Base-by-base conservation (phyloP, 2,329 filamentous ascomycete genomes). In the Arthrobotrys musiformis region DNA sequence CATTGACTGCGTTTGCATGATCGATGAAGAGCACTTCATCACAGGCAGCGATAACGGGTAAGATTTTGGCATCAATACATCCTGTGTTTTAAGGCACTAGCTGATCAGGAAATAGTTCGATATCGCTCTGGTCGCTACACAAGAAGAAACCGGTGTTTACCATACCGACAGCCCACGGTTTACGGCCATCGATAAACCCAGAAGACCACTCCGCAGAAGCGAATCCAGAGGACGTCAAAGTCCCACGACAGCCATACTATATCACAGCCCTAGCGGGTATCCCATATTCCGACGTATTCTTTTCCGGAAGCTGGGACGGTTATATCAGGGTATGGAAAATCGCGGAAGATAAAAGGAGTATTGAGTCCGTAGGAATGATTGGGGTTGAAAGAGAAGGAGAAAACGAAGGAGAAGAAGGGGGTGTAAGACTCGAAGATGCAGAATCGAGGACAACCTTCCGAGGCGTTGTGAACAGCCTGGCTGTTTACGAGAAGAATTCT, bases 291-390 rank as follows among this genome's bases (percentile, higher is more conserved):
- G 93, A 99, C 81, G 86, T 97, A 61, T 89, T 99, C 70, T 86
- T 99, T 61, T 96, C 90, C 79, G 95, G 94, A 33, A 97, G 93
- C 84, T 99, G 94, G 94, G 95, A 97, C 82, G 95, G 95, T 1
- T 90, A 89, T 83, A 87, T 99, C 72, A 88, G 94, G 60, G 91
- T 91, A 4, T 99, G 95, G 95, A 90, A 88, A 77, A 87, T 99
- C 19, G 91, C 90, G 64, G 89, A 92, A 46, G 94, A 97, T 83
- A 95, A 94, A 85, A 89, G 89, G 83, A 90, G 87, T 79, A 88
- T 99, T 50, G 90, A 95, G 81, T 85, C 89, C 0, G 84, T 93
- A 6, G 93, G 93, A 0, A 86, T 89, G 0, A 85, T 95, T 30
- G 91, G 89, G 11, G 83, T 81, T 79, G 81, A 17, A 4, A 9